These are phyloP conservation scores for Tieghemostelium lacteum DNA, from an alignment of 78 protist species.

Conservation along the genomic window DNA sequence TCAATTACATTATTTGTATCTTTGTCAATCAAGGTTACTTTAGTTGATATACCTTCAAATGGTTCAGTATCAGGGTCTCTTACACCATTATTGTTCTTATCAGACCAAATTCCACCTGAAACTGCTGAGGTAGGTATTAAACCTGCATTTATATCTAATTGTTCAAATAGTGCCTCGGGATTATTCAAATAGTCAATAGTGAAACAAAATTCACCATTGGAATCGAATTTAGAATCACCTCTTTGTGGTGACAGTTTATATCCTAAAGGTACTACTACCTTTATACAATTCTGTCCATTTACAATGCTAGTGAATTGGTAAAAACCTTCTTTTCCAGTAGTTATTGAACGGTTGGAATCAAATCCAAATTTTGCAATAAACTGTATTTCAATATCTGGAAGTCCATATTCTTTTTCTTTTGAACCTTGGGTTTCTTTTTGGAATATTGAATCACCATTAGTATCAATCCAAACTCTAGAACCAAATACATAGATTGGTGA, in stretches of 20 bases:
- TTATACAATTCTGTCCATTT: neutral
- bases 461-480: conserved; percentile 11
- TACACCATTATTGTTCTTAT: conserved; percentile 12
- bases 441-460: neutral
- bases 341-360: neutral
- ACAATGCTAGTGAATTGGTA: neutral
- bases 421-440: neutral
- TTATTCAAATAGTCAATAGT: no score
- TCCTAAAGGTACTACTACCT: conserved; percentile 1
- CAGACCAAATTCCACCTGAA: conserved; percentile 24
- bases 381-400: neutral
- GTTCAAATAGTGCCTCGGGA: no score
- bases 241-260: conserved; percentile 7
- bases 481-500: conserved; percentile 1
- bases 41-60: neutral
- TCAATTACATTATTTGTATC: neutral
- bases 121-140: neutral
- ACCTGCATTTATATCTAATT: conserved; percentile 13
- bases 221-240: conserved; percentile 1
- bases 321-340: neutral
- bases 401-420: no score
- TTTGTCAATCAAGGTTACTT: neutral
- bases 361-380: neutral
- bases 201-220: conserved; percentile 18
- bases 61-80: neutral